Base-by-base conservation (phyloP, 768 basidiomycete species). In the Naganishia antarctica region DNA sequence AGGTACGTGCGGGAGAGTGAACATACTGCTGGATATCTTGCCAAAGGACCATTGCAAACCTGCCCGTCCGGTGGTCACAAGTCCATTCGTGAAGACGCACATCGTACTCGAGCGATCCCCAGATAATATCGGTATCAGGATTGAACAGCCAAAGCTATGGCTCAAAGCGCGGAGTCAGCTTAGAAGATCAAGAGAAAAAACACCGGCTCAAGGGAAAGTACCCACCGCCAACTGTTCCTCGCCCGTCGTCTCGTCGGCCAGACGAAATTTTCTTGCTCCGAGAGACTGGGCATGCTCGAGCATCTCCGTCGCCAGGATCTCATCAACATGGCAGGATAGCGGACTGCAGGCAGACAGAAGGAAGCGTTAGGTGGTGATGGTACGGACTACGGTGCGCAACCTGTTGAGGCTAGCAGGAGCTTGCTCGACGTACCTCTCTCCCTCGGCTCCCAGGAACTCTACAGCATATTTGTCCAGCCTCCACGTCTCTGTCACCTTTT, bases 121-220 rank as follows among this genome's bases (percentile, higher is more conserved):
- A 57, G 11, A 34, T 5, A 26, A 57, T 57, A 25, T 57, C 53
- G 34, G 34, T 40, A 40, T 57, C 53, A 12, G 53, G 53, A 16
- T 57, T 57, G 23, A 57, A 57, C 21, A 57, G 53, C 53, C 53
- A 57, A 32, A 57, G 40, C 53, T 57, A 40, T 28, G n/a, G n/a
- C n/a, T n/a, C n/a, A n/a, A 15, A 46, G 8, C 48, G 25, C 26
- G 18, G n/a, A 11, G 31, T 48, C 46, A 50, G 11, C 16, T 57
- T 18, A 37, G 7, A 32, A 21, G 11, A 57, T 41, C 53, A 11
- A 5, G 11, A 50, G 9, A 25, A 31, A 13, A 8, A 28, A 18
- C 48, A 28, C 9, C 3, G 16, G 26, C 34, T 13, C 4, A 37
- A 7, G 21, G 7, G 15, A 15, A 40, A 3, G 23, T 8, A 57